phyloP scores from a whole-genome alignment of 192 early-diverging fungal species.

The Coemansia sp. region DNA sequence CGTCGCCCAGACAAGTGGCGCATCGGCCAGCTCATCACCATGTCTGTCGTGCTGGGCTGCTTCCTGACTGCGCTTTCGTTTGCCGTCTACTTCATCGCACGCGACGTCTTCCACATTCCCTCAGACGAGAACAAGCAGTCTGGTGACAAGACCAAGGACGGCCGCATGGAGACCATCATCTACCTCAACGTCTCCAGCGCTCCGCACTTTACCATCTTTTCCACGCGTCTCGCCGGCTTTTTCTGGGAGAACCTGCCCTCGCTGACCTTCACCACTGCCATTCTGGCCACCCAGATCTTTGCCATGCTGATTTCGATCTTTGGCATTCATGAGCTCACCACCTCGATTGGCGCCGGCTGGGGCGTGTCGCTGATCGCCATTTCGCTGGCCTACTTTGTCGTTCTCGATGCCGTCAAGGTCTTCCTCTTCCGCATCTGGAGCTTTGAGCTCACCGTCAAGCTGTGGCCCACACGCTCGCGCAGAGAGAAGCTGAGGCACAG shows the following conservation, averaged over 20 bases:
- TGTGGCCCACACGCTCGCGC: slow-evolving; percentile 73
- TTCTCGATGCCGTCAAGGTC: slow-evolving; percentile 94
- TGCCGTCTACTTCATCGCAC: slow-evolving; percentile 81
- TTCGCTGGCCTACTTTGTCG: slow-evolving; percentile 79
- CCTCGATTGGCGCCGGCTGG: slow-evolving; percentile 73
- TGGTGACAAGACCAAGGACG: slow-evolving; percentile 48
- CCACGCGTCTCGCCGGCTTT: slow-evolving; percentile 80
- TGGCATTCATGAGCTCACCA: slow-evolving; percentile 61
- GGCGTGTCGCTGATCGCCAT: slow-evolving; percentile 70
- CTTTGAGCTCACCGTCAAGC: slow-evolving; percentile 84
- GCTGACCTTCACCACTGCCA: slow-evolving; percentile 75
- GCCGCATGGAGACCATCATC: slow-evolving; percentile 81
- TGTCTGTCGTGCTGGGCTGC: slow-evolving; percentile 76
- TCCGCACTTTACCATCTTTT: slow-evolving; percentile 95
- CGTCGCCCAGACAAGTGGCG: slow-evolving; percentile 91
- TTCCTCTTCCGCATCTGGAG: slow-evolving; percentile 79
- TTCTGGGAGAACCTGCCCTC: slow-evolving; percentile 88
- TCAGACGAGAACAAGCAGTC: slow-evolving; percentile 46
- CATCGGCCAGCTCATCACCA: slow-evolving; percentile 85
- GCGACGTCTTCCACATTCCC: slow-evolving; percentile 60
- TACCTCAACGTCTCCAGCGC: slow-evolving; percentile 90
- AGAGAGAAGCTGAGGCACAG: slow-evolving; percentile 62
- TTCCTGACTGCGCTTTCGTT: slow-evolving; percentile 78
- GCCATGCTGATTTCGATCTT: slow-evolving; percentile 84
- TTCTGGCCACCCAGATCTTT: slow-evolving; percentile 88